Conservation (phyloP, 2,329 filamentous ascomycete species). For the Byssochlamys sp. region DNA sequence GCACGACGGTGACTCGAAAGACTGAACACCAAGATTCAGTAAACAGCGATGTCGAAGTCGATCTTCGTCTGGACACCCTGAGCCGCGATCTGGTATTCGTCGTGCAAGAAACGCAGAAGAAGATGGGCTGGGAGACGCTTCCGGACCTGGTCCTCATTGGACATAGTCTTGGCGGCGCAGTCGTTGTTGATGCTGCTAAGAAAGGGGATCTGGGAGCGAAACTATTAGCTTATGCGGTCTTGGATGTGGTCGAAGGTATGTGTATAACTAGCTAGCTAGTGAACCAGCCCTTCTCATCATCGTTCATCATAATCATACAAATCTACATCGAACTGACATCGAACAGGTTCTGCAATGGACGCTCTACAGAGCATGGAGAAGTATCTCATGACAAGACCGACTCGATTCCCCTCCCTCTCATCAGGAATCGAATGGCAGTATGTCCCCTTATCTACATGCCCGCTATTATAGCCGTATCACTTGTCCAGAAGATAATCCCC, state of each 20-base stretch:
- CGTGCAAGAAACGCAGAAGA: conserved; percentile 54
- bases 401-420: conserved; percentile 64
- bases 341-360: conserved; percentile 72
- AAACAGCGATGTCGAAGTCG: conserved; percentile 36
- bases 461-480: background rate
- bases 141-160: conserved; percentile 76
- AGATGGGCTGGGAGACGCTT: conserved; percentile 63
- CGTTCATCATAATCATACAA: background rate
- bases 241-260: conserved; percentile 80
- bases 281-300: no score
- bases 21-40: conserved; percentile 16
- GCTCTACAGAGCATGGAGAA: conserved; percentile 88
- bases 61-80: conserved; percentile 65
- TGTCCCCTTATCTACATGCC: conserved; percentile 11
- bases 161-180: conserved; percentile 84
- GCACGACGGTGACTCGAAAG: conserved; percentile 37
- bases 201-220: conserved; percentile 55
- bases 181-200: conserved; percentile 73
- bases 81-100: conserved; percentile 62
- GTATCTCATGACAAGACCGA: conserved; percentile 73
- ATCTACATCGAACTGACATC: background rate
- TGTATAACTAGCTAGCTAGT: no score
- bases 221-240: conserved; percentile 74
- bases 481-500: conserved; percentile 1
- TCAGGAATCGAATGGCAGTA: conserved; percentile 86